phyloP scores from a whole-genome alignment of 164 flowering plant species.

The Stephania yunnanensis region DNA sequence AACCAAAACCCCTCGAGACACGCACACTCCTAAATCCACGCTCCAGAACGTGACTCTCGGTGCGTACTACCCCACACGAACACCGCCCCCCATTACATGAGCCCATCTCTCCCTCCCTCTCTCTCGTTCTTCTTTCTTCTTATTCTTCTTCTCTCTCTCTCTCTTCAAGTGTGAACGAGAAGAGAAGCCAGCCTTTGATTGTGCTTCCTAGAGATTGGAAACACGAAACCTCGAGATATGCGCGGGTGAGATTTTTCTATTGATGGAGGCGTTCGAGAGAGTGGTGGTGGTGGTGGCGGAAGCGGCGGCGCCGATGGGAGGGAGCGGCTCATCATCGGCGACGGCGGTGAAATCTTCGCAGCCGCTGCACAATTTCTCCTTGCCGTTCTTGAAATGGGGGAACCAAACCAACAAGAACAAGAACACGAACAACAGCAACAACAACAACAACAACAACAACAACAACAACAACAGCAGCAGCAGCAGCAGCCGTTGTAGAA shows the following conservation, averaged over 20 bases:
- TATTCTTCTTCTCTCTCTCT: background rate
- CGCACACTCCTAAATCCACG: too few species aligned
- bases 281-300: background rate
- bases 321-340: constrained; percentile 21
- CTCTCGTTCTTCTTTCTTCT: background rate
- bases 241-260: too few species aligned
- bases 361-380: constrained; percentile 59
- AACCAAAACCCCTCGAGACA: too few species aligned
- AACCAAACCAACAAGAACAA: constrained; percentile 19
- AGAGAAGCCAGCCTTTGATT: too few species aligned
- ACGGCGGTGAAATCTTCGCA: constrained; percentile 41
- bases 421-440: constrained; percentile 19
- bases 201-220: too few species aligned
- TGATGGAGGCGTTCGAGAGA: background rate
- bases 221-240: too few species aligned
- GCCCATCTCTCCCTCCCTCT: background rate
- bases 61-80: background rate
- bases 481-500: constrained; percentile 48
- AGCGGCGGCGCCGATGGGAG: background rate
- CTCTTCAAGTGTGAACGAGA: background rate
- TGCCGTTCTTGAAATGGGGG: constrained; percentile 68
- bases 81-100: background rate
- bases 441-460: constrained; percentile 24
- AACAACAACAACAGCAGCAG: constrained; percentile 22
- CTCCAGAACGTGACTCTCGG: background rate